Base-by-base conservation (phyloP, 768 basidiomycete genomes). In the Mycena filopes region DNA sequence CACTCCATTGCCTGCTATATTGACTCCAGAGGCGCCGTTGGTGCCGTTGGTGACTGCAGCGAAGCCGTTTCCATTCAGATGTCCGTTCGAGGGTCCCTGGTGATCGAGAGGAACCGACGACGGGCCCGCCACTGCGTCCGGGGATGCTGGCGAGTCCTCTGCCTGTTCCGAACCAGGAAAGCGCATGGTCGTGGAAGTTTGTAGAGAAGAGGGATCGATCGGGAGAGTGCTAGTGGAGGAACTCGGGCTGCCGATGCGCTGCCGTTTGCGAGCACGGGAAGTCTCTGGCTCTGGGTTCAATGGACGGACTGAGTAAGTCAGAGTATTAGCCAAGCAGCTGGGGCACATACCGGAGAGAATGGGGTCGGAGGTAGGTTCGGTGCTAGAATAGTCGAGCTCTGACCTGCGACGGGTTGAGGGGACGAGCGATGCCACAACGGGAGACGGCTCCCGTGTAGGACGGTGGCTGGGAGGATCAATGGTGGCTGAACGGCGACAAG, bases 391-490 rank as follows among this genome's bases (percentile, higher is more conserved):
- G 56, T 74, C 73, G 56, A 70, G 66, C 55, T 72, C 71, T 65
- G 66, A 58, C 60, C 69, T 60, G 46, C 59, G 55, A 36, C 69
- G 69, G 62, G 67, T 65, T 46, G 87, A 80, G 68, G 91, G 91
- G 71, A 92, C 81, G 73, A 89, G 80, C 77, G 79, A 73, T 79
- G 82, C 85, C 83, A 85, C 82, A 75, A 83, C 81, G 80, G 83
- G 74, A 71, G 79, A 70, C 65, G 76, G 76, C 80, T 87, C 86
- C 89, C 86, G 84, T 77, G 84, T 75, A 79, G 82, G 77, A 81
- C 78, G 79, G 75, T 82, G 79, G 74, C 84, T 85, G 81, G 82
- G 76, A 81, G 89, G 82, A 89, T 89, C 88, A 90, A 92, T 92
- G 31, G 65, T 61, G 55, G 29, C 40, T 23, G 58, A 50, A 53